Evolutionary conservation across 2,329 filamentous ascomycete species (phyloP), one percentile per base, ranked within the genome.

Genomic region (Teratosphaeria pseudoeucalypti): DNA sequence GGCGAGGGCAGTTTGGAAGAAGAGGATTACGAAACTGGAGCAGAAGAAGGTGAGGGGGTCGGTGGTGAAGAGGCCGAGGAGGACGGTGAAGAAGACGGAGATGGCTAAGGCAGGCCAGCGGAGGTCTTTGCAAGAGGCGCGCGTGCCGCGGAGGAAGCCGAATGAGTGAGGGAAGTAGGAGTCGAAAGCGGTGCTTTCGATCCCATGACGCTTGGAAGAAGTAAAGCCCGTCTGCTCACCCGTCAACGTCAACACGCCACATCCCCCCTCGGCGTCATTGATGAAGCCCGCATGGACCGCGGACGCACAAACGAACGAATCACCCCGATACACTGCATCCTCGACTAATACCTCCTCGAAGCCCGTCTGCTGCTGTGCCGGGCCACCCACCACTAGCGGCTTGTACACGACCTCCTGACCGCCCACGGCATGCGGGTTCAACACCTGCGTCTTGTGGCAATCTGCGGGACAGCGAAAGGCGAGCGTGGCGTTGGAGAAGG

Each of bases 81-180:
- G 72, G 29, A 83, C 81, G 2, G 91, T 89, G 66, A 95, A 95
- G 56, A 85, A 83, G 27, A 92, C 80, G 0, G 91, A 95, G 7
- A 97, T 82, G 16, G 83, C 88, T 10, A 99, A 81, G 2, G 96
- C 77, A 1, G 87, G 81, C 94, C 94, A 99, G 53, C 92, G 82
- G 60, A 88, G 82, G 72, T 97, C 94, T 58, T 81, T 79, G 16
- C 90, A 86, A 56, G 84, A 81, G 67, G 90, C 88, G 23, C 61
- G 57, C 6, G 90, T 80, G 34, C 81, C 81, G 4, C 78, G 74
- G 4, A 89, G 75, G 66, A 99, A 97, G 19, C 83, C 84, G 72
- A 90, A 96, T 0, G 91, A 87, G 34, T 89, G 86, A 0, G 94
- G 94, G 68, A 99, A 99, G 64, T 90, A 90, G 0, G 90, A 92